These are phyloP conservation scores for Cichorium intybus DNA, from an alignment of 140 eudicot genomes.

Conservation along the genomic window DNA sequence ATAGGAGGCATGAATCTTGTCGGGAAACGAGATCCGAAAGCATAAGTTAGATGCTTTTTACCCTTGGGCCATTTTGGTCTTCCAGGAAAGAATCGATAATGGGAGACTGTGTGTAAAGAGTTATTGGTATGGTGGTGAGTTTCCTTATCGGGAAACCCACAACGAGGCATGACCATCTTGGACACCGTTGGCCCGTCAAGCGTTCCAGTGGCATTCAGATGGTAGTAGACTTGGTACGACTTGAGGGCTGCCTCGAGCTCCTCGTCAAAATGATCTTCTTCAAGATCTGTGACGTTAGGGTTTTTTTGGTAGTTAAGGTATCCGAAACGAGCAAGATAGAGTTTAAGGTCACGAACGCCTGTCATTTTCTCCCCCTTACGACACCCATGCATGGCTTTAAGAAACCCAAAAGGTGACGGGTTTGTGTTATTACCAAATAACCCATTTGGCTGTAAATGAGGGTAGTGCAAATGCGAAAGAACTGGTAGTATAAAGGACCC, in stretches of 20 bases:
- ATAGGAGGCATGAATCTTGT: slow-evolving; percentile 1
- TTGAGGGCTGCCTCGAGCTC: slow-evolving; percentile 29
- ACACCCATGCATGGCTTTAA: slow-evolving; percentile 2
- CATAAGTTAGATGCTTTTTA: slow-evolving; percentile 28
- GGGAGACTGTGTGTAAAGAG: neutral
- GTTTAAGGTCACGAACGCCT: neutral
- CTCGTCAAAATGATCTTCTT: slow-evolving; percentile 30
- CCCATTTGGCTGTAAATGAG: slow-evolving; percentile 4
- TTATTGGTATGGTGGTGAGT: neutral
- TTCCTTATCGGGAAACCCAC: slow-evolving; percentile 30
- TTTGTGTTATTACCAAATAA: neutral
- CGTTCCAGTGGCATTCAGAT: slow-evolving; percentile 26
- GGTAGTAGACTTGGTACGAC: slow-evolving; percentile 34
- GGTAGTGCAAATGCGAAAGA: slow-evolving; percentile 12
- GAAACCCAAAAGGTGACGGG: slow-evolving; percentile 29
- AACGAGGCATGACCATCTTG: slow-evolving; percentile 33
- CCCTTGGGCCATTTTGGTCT: neutral
- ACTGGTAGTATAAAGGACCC: neutral
- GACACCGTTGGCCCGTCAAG: slow-evolving; percentile 30
- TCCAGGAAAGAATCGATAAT: neutral
- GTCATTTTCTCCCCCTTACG: neutral
- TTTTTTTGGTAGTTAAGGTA: neutral
- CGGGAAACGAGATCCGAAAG: neutral
- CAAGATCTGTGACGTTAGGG: too few relatives aligned
- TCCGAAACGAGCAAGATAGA: neutral